Base-by-base conservation (phyloP, 805 yeast genomes). In the Wickerhamiella nectarea region DNA sequence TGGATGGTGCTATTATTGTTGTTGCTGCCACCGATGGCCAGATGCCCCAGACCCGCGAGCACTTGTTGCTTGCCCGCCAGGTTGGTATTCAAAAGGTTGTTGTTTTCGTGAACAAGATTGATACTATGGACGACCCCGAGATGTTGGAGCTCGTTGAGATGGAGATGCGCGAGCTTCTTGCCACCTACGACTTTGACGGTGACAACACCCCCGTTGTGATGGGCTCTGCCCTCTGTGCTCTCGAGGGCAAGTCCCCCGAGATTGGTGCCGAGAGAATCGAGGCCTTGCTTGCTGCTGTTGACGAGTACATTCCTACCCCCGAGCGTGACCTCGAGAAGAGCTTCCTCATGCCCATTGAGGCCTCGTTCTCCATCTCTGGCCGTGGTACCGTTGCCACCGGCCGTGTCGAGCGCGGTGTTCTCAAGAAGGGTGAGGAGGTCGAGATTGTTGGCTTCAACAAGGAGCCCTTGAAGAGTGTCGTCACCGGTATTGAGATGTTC, bases 1-100 rank as follows among this genome's bases (percentile, higher is more conserved):
- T 87, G 96, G 97, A 89, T 67, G 96, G 97, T 74, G 97, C 96
- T 55, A 87, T 89, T 58, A 89, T 89, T 70, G 97, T 89, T 50
- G 97, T 91, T 66, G 98, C 97, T 60, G 98, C 98, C 51, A 73
- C 95, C 46, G 98, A 91, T 62, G 98, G 98, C 61, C 95, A 86
- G 71, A 91, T 89, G 97, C 97, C 96, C 62, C 98, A 91, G 73
- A 91, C 98, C 56, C 84, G 97, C 73, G 98, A 91, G 72, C 98
- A 91, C 71, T 74, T 91, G 71, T 71, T 91, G 67, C 78, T 91
- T 61, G 98, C 98, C 52, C 85, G 97, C 74, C 98, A 91, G 73
- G 97, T 91, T 64, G 98, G 98, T 76, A 95, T 91, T 54, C 94
- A 89, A 71, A 76, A 86, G 69, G 76, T 91, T 62, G 96, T 91